Evolutionary conservation across 495 filamentous ascomycete genomes (phyloP).

Genomic region (Aspergillus asperescens): DNA sequence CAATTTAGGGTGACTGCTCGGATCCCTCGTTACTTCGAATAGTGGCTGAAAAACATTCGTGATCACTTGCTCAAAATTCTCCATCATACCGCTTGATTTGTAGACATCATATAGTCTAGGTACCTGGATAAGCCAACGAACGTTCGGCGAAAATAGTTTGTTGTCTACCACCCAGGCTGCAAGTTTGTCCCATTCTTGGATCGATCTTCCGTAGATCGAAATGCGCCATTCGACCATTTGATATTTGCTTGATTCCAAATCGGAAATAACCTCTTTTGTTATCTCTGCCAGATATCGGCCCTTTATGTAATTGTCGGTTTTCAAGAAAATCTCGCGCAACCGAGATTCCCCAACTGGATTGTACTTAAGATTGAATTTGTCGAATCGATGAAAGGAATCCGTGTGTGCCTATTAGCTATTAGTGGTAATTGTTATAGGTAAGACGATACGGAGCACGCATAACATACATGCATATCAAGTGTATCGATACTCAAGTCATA

Average conservation of each 20-base stretch:
- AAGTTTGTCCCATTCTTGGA: constrained; percentile 97
- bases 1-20: constrained; percentile 80
- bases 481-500: constrained; percentile 99
- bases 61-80: constrained; percentile 84
- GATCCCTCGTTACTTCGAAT: constrained; percentile 90
- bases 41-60: constrained; percentile 89
- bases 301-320: constrained; percentile 96
- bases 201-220: constrained; percentile 85
- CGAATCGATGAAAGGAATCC: constrained; percentile 96
- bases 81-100: constrained; percentile 79
- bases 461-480: constrained; percentile 89
- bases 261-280: constrained; percentile 95
- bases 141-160: constrained; percentile 94
- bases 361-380: constrained; percentile 99
- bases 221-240: constrained; percentile 99
- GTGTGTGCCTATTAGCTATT: constrained; percentile 68
- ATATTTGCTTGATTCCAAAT: constrained; percentile 97
- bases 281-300: constrained; percentile 95
- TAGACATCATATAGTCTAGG: constrained; percentile 95
- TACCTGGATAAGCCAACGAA: constrained; percentile 95
- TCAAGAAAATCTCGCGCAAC: constrained; percentile 91
- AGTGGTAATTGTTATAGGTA: background rate
- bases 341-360: constrained; percentile 96
- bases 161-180: constrained; percentile 99
- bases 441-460: background rate